These are phyloP conservation scores for Sordaria brevicollis DNA, from an alignment of 495 filamentous ascomycete genomes.

Conservation along the genomic window DNA sequence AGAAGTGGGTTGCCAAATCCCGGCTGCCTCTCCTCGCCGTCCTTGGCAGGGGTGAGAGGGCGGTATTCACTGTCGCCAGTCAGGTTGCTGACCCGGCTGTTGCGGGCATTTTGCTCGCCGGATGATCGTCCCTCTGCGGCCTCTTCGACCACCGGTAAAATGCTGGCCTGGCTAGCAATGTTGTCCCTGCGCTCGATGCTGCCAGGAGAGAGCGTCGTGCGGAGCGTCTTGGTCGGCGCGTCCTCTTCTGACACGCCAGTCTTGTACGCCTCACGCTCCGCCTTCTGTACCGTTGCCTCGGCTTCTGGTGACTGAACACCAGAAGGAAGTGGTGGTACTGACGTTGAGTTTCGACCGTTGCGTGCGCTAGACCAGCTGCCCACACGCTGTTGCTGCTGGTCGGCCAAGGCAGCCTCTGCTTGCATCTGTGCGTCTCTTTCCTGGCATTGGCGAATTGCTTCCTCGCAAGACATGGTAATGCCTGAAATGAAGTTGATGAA, in stretches of 20 bases:
- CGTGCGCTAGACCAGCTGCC: slow-evolving; percentile 12
- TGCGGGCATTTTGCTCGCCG: slow-evolving; percentile 34
- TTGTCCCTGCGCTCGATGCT: slow-evolving; percentile 44
- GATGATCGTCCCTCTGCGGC: slow-evolving; percentile 70
- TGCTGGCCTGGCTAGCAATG: slow-evolving; percentile 44
- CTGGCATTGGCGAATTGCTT: slow-evolving; percentile 55
- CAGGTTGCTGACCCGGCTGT: slow-evolving; percentile 30
- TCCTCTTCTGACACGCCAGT: slow-evolving; percentile 38
- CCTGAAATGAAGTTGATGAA: slow-evolving; percentile 88
- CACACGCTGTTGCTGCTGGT: slow-evolving; percentile 24
- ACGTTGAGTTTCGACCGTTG: slow-evolving; percentile 13
- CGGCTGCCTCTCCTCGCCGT: slow-evolving; percentile 27
- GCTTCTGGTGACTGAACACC: slow-evolving; percentile 36
- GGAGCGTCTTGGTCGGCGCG: slow-evolving; percentile 34
- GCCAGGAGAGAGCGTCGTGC: slow-evolving; percentile 36
- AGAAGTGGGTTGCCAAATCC: slow-evolving; percentile 33
- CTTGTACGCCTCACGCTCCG: slow-evolving; percentile 23
- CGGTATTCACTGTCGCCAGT: slow-evolving; percentile 30
- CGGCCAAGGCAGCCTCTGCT: slow-evolving; percentile 25
- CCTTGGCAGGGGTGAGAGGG: slow-evolving; percentile 29
- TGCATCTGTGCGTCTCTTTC: slow-evolving; percentile 33
- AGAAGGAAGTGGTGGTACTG: slow-evolving; percentile 31
- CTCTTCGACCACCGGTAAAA: slow-evolving; percentile 90
- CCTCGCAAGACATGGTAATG: slow-evolving; percentile 81
- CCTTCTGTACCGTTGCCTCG: slow-evolving; percentile 22